These are phyloP conservation scores for Mycena vulgaris DNA, from an alignment of 768 basidiomycete genomes.

Conservation along the genomic window DNA sequence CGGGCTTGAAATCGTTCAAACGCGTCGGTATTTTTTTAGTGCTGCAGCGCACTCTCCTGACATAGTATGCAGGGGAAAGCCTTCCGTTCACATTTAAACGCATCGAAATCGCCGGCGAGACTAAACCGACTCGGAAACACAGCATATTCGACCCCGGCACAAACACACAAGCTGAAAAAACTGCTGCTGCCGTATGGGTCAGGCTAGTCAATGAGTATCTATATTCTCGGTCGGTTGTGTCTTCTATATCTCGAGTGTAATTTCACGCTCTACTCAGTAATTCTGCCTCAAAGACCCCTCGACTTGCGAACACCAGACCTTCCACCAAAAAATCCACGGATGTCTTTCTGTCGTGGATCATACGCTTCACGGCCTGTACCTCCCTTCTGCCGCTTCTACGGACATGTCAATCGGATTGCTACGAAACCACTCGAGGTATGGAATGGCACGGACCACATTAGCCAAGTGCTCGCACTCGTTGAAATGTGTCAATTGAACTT, in stretches of 20 bases:
- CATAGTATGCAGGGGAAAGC: slow-evolving; percentile 68
- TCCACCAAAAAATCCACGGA: slow-evolving; percentile 80
- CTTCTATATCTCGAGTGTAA: neutral
- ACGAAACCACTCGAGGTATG: neutral
- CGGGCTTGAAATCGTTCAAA: slow-evolving; percentile 78
- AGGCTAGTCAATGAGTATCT: slow-evolving; percentile 31
- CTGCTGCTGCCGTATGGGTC: slow-evolving; percentile 78
- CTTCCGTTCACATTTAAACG: slow-evolving; percentile 82
- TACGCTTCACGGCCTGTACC: slow-evolving; percentile 81
- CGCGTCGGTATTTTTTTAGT: slow-evolving; percentile 64
- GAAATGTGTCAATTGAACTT: slow-evolving; percentile 64
- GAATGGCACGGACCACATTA: slow-evolving; percentile 64
- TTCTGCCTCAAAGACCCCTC: slow-evolving; percentile 4
- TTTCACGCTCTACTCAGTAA: neutral
- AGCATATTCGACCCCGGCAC: slow-evolving; percentile 75
- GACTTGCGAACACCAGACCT: slow-evolving; percentile 15
- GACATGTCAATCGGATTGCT: slow-evolving; percentile 5
- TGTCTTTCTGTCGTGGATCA: slow-evolving; percentile 83
- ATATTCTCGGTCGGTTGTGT: neutral
- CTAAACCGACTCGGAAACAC: slow-evolving; percentile 79
- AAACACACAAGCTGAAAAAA: slow-evolving; percentile 79
- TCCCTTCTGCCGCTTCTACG: slow-evolving; percentile 72
- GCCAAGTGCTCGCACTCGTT: slow-evolving; percentile 71
- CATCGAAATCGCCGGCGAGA: slow-evolving; percentile 72
- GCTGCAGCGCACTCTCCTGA: slow-evolving; percentile 2